These are phyloP conservation scores for Annulohypoxylon nitens DNA, from an alignment of 495 filamentous ascomycete species.

Conservation along the genomic window DNA sequence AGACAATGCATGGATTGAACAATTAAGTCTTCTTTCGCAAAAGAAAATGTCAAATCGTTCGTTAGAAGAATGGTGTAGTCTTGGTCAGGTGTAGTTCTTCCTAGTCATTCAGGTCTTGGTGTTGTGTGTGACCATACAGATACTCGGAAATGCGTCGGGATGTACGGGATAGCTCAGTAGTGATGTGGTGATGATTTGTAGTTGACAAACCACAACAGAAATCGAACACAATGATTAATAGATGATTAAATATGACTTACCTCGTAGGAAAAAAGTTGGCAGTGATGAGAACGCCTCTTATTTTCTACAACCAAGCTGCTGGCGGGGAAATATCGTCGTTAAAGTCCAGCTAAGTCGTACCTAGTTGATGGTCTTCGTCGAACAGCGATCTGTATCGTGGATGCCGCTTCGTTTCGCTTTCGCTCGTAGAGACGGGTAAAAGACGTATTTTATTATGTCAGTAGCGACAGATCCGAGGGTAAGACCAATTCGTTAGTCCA, in stretches of 20 bases:
- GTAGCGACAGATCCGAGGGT: slow-evolving; percentile 9
- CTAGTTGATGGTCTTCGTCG: slow-evolving; percentile 24
- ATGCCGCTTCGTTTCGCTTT: slow-evolving; percentile 30
- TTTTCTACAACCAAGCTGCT: slow-evolving; percentile 20
- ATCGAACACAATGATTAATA: background rate
- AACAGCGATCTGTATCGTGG: slow-evolving; percentile 23
- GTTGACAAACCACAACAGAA: background rate
- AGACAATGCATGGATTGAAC: background rate
- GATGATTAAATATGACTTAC: slow-evolving; percentile 16
- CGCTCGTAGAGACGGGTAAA: slow-evolving; percentile 25
- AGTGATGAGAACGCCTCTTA: slow-evolving; percentile 16
- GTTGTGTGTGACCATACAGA: slow-evolving; percentile 15
- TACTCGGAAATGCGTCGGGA: slow-evolving; percentile 26
- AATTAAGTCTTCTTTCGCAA: background rate
- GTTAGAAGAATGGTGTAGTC: no score
- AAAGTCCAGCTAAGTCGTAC: slow-evolving; percentile 26
- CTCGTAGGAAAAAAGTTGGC: slow-evolving; percentile 26
- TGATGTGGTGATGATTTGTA: background rate
- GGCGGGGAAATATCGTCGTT: slow-evolving; percentile 21
- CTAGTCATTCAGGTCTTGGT: background rate
- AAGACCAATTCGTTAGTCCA: slow-evolving; percentile 36
- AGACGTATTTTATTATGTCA: background rate
- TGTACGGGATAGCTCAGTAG: background rate
- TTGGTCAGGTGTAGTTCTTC: background rate
- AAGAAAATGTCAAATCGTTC: background rate